A percentile compares a stretch with the other conserved stretches of the same genome.
Evolutionary conservation across 768 basidiomycete genomes (phyloP).

Genomic region (Naganishia kalamii): DNA sequence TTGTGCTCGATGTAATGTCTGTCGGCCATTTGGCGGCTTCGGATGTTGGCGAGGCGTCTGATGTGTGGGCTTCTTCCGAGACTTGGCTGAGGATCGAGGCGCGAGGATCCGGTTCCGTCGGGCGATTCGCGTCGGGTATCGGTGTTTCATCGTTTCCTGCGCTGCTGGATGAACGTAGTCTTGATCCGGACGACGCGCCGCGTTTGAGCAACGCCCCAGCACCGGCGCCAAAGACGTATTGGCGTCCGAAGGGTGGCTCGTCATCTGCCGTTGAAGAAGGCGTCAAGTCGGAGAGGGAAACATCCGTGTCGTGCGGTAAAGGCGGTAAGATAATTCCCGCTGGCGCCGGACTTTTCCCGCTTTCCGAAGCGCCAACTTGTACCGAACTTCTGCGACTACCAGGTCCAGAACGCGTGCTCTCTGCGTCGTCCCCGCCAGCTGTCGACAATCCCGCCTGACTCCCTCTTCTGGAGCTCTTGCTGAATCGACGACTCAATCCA

Average conservation of each 20-base stretch:
- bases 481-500: slow-evolving; percentile 2
- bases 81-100: slow-evolving; percentile 13
- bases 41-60: background rate
- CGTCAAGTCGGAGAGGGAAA: background rate
- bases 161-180: background rate
- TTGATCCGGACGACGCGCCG: background rate
- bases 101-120: background rate
- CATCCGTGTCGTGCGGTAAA: slow-evolving; percentile 4
- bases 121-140: background rate
- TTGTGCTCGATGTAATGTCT: background rate
- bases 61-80: background rate
- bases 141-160: background rate
- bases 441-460: slow-evolving; percentile 4
- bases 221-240: background rate
- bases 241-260: background rate
- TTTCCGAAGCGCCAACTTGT: background rate
- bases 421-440: background rate
- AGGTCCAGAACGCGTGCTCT: background rate
- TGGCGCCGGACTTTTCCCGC: background rate
- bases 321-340: background rate
- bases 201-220: background rate
- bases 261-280: slow-evolving; percentile 1
- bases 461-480: slow-evolving; percentile 12
- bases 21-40: background rate
- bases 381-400: background rate